Conservation (phyloP, 2,329 filamentous ascomycete species). For the Aplosporella prunicola region DNA sequence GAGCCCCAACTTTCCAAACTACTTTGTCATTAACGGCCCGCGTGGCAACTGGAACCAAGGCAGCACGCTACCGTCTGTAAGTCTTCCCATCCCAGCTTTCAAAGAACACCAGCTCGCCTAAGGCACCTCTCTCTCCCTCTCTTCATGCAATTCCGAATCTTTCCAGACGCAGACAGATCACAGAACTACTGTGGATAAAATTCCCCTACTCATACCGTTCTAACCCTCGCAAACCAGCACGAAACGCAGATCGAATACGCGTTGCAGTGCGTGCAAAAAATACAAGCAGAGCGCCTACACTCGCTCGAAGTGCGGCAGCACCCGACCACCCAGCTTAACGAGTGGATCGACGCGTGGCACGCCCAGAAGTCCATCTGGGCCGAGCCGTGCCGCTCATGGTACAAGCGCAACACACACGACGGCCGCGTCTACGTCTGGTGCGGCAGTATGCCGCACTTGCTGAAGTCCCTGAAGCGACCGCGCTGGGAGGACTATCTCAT, state of each 20-base stretch:
- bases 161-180: no score
- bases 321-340: not conserved
- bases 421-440: slow-evolving; percentile 25
- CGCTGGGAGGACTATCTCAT: slow-evolving; percentile 40
- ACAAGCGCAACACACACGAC: slow-evolving; percentile 25
- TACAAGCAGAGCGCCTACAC: no score
- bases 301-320: no score
- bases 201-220: no score
- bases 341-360: not conserved
- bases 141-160: no score
- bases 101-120: not conserved
- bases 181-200: no score
- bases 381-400: slow-evolving; percentile 26
- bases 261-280: no score
- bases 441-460: slow-evolving; percentile 25
- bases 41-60: slow-evolving; percentile 8
- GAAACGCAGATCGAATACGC: no score
- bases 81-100: no score
- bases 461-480: slow-evolving; percentile 31
- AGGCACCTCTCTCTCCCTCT: no score
- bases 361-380: slow-evolving; percentile 14
- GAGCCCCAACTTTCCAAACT: slow-evolving; percentile 6
- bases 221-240: no score
- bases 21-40: slow-evolving; percentile 2
- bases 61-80: not conserved